phyloP scores from a whole-genome alignment of 2,329 filamentous ascomycete genomes.

The Tolypocladium cylindrosporum region DNA sequence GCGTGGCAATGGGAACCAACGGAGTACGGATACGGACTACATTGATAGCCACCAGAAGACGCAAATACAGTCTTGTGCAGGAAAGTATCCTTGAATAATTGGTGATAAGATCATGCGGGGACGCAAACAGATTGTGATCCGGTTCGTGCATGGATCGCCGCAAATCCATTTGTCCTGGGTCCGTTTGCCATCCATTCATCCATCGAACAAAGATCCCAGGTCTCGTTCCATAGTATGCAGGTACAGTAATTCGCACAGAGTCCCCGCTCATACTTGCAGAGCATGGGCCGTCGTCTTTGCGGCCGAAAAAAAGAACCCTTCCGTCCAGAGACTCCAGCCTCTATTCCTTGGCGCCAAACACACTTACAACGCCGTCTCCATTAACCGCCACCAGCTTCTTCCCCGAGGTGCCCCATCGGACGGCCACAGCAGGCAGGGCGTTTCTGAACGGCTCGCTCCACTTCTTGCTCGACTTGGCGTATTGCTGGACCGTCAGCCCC shows the following conservation, averaged over 20 bases:
- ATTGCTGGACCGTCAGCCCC: conserved; percentile 81
- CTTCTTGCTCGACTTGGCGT: conserved; percentile 73
- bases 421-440: conserved; percentile 60
- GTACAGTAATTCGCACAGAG: no score
- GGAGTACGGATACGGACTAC: neutral
- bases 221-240: neutral
- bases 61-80: neutral
- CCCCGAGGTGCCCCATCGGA: conserved; percentile 70
- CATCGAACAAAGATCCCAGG: neutral
- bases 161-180: neutral
- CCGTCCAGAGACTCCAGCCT: neutral
- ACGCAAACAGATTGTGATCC: neutral
- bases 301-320: neutral
- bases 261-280: neutral
- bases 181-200: neutral
- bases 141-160: neutral
- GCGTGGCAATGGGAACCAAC: neutral
- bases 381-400: conserved; percentile 67
- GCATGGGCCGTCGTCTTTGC: neutral
- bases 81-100: neutral
- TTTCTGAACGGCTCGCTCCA: conserved; percentile 82
- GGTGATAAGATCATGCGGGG: neutral
- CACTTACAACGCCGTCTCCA: conserved; percentile 62
- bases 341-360: conserved; percentile 49
- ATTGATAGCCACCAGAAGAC: neutral